A percentile compares a stretch with the other conserved stretches of the same genome.
Conservation (phyloP, 352 stramenopile genomes). For the Globisporangium nunn region DNA sequence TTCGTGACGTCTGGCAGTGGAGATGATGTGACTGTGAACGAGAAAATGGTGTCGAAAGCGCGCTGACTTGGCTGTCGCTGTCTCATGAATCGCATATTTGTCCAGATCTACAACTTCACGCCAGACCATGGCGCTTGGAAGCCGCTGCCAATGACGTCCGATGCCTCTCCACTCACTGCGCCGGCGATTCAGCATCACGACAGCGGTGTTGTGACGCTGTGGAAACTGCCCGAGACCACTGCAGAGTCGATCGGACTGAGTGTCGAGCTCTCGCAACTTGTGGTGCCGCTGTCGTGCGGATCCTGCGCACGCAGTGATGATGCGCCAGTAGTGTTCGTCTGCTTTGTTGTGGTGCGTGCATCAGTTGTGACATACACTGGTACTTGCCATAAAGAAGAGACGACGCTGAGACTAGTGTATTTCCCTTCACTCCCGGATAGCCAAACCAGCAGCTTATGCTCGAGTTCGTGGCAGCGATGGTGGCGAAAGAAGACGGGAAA, state of each 20-base stretch:
- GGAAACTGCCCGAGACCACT: slow-evolving; percentile 39
- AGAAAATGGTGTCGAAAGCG: no score
- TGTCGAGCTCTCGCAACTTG: slow-evolving; percentile 24
- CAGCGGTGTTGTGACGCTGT: slow-evolving; percentile 27
- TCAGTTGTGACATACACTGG: neutral
- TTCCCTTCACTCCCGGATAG: slow-evolving; percentile 10
- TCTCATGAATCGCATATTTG: neutral
- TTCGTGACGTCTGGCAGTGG: slow-evolving; percentile 6
- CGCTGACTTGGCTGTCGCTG: neutral
- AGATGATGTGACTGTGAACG: neutral
- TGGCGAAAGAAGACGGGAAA: slow-evolving; percentile 4
- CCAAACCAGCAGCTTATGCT: slow-evolving; percentile 34
- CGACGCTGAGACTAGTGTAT: neutral
- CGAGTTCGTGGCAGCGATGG: slow-evolving; percentile 35
- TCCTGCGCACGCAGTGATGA: slow-evolving; percentile 21
- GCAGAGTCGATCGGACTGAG: slow-evolving; percentile 41
- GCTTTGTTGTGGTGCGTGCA: slow-evolving; percentile 28
- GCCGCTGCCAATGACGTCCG: slow-evolving; percentile 16
- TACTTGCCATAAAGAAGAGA: no score
- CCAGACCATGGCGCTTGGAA: slow-evolving; percentile 49
- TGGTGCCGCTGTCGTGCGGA: slow-evolving; percentile 48
- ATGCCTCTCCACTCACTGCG: slow-evolving; percentile 29
- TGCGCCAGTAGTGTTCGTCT: slow-evolving; percentile 23
- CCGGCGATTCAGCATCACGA: slow-evolving; percentile 16
- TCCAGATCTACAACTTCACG: slow-evolving; percentile 68